Evolutionary conservation across 2,329 filamentous ascomycete species (phyloP).

Genomic region (Orbilia brochopaga): DNA sequence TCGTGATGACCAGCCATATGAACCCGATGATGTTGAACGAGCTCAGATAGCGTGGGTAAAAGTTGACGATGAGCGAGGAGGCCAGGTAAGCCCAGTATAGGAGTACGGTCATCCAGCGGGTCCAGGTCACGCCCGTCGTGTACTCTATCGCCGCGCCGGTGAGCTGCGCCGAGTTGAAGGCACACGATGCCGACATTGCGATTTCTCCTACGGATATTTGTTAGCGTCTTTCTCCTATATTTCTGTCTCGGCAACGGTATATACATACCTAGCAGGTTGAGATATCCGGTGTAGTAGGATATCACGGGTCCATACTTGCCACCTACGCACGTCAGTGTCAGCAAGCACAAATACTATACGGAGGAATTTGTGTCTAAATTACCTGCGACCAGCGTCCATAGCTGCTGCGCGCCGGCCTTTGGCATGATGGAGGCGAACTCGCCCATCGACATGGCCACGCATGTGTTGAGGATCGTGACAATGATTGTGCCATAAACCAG

Average conservation of each 20-base stretch:
- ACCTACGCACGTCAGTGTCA: not conserved
- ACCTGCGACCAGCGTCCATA: constrained; percentile 46
- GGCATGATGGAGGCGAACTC: constrained; percentile 50
- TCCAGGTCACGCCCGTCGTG: constrained; percentile 35
- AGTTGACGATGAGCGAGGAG: constrained; percentile 45
- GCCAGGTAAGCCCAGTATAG: constrained; percentile 46
- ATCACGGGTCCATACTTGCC: constrained; percentile 41
- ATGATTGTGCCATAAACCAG: constrained; percentile 47
- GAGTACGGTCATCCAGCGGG: constrained; percentile 48
- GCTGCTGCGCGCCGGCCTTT: constrained; percentile 46
- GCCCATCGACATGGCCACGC: constrained; percentile 43
- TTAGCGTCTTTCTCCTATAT: not conserved
- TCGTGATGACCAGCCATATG: constrained; percentile 38
- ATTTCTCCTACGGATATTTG: constrained; percentile 28
- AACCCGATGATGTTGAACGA: constrained; percentile 45
- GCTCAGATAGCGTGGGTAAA: constrained; percentile 45
- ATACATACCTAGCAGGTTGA: constrained; percentile 45
- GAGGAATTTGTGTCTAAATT: not conserved
- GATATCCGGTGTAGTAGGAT: constrained; percentile 49
- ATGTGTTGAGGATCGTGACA: constrained; percentile 47
- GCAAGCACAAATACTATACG: not conserved
- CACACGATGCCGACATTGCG: constrained; percentile 49
- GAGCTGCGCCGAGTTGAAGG: constrained; percentile 49
- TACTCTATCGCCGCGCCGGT: constrained; percentile 41
- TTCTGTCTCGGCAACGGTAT: not conserved